A percentile compares a stretch with the other conserved stretches of the same genome.
phyloP scores from a whole-genome alignment of 352 stramenopile species.

The Phytophthora pseudosyringae region DNA sequence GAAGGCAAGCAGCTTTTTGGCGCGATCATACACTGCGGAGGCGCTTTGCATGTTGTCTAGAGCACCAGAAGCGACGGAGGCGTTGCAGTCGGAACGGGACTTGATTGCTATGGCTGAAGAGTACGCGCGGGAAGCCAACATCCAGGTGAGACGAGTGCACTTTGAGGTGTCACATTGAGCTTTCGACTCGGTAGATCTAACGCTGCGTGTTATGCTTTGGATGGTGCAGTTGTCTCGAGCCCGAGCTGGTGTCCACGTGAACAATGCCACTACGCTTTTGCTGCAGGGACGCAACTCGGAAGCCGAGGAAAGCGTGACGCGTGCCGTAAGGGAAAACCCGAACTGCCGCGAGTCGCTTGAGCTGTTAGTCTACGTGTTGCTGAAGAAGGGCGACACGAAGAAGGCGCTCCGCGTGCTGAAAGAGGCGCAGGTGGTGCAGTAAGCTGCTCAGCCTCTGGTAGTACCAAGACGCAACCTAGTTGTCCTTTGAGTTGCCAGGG shows the following conservation, averaged over 20 bases:
- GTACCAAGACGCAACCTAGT: conserved; percentile 1
- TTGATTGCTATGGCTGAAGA: conserved; percentile 80
- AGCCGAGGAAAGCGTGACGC: conserved; percentile 86
- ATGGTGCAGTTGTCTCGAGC: conserved; percentile 56
- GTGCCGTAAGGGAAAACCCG: conserved; percentile 80
- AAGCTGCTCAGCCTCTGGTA: conserved; percentile 14
- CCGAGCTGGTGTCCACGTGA: conserved; percentile 83
- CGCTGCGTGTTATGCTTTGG: conserved; percentile 3
- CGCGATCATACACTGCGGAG: conserved; percentile 90
- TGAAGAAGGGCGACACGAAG: conserved; percentile 91
- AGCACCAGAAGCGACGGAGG: conserved; percentile 76
- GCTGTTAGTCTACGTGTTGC: conserved; percentile 87
- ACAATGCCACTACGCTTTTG: conserved; percentile 83
- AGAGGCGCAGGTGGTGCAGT: conserved; percentile 82
- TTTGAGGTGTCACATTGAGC: neutral
- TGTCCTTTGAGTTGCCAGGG: neutral
- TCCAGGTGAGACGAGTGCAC: conserved; percentile 48
- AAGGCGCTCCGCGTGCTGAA: conserved; percentile 88
- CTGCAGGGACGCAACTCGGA: conserved; percentile 76
- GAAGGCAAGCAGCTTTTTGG: conserved; percentile 80
- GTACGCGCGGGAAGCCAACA: conserved; percentile 79
- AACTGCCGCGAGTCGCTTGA: conserved; percentile 86
- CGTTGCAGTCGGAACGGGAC: conserved; percentile 75
- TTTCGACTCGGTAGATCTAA: conserved; percentile 5
- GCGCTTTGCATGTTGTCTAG: conserved; percentile 90